Percentiles rank a stretch among this genome's conserved stretches.
Evolutionary conservation across 2,329 filamentous ascomycete species (phyloP).

Genomic region (Sporothrix luriei): DNA sequence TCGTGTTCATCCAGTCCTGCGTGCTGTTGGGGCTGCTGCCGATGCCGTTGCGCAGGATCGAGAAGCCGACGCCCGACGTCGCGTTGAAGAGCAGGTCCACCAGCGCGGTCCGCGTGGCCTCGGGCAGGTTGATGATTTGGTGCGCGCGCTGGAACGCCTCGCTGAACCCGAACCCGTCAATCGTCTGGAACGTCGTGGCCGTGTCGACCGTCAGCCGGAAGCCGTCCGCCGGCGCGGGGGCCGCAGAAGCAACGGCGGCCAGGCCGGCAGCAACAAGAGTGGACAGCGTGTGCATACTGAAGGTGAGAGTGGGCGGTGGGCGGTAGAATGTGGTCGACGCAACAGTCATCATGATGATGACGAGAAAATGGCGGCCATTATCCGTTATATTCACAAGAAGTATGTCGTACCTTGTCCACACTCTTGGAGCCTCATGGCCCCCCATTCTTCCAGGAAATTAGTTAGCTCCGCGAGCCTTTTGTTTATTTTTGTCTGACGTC

Average conservation of each 20-base stretch:
- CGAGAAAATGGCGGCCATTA: neutral
- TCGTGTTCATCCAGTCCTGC: conserved; percentile 44
- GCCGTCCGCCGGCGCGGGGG: neutral
- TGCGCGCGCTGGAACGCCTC: conserved; percentile 49
- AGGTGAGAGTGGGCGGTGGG: neutral
- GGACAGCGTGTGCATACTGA: neutral
- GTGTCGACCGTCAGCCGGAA: conserved; percentile 35
- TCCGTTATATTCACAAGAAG: neutral
- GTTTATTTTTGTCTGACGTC: neutral
- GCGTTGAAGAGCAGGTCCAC: conserved; percentile 47
- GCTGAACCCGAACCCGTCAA: conserved; percentile 48
- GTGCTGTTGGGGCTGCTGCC: conserved; percentile 45
- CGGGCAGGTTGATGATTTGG: conserved; percentile 39
- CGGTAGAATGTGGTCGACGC: neutral
- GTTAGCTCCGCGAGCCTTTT: no score
- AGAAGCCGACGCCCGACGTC: conserved; percentile 43
- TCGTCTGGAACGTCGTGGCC: conserved; percentile 43
- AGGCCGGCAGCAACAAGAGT: conserved; percentile 2
- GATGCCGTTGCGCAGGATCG: conserved; percentile 49
- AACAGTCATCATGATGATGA: neutral
- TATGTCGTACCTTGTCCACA: no score
- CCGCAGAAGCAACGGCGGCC: neutral
- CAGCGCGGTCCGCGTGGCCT: conserved; percentile 42
- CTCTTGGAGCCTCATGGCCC: no score
- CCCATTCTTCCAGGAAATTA: no score